Evolutionary conservation across 805 yeast species (phyloP).

Genomic region (Saturnispora quitensis): DNA sequence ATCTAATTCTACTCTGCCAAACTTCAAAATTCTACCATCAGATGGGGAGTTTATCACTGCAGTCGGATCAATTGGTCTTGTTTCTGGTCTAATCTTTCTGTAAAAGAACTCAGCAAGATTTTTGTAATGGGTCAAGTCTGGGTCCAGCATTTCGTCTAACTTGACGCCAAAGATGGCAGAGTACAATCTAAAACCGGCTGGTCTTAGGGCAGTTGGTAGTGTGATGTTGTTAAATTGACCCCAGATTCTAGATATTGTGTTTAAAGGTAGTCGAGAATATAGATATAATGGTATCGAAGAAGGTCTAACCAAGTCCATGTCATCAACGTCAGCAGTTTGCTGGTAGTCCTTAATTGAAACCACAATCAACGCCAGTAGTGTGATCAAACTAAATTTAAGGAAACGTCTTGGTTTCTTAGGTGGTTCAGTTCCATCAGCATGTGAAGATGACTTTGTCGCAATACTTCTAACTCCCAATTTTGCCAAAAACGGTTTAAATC

Average conservation of each 20-base stretch:
- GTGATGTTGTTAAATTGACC: constrained; percentile 79
- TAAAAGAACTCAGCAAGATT: constrained; percentile 90
- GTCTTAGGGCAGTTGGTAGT: constrained; percentile 82
- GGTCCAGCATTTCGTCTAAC: constrained; percentile 79
- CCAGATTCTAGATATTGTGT: constrained; percentile 89
- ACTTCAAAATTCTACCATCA: constrained; percentile 82
- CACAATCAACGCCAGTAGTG: constrained; percentile 9
- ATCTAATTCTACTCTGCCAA: constrained; percentile 60
- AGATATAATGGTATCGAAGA: constrained; percentile 85
- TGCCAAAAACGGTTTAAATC: neutral
- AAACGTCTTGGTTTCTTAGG: constrained; percentile 3
- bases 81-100: constrained; percentile 67
- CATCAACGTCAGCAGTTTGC: constrained; percentile 17
- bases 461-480: neutral
- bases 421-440: neutral
- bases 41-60: constrained; percentile 77
- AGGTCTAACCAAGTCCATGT: constrained; percentile 37
- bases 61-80: constrained; percentile 62
- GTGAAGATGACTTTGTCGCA: neutral
- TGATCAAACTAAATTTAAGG: constrained; percentile 6
- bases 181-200: constrained; percentile 72
- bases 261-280: constrained; percentile 83
- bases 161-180: constrained; percentile 79
- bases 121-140: constrained; percentile 61
- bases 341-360: constrained; percentile 15